Conservation (phyloP, 2,329 filamentous ascomycete species). For the Colletotrichum coccodes region DNA sequence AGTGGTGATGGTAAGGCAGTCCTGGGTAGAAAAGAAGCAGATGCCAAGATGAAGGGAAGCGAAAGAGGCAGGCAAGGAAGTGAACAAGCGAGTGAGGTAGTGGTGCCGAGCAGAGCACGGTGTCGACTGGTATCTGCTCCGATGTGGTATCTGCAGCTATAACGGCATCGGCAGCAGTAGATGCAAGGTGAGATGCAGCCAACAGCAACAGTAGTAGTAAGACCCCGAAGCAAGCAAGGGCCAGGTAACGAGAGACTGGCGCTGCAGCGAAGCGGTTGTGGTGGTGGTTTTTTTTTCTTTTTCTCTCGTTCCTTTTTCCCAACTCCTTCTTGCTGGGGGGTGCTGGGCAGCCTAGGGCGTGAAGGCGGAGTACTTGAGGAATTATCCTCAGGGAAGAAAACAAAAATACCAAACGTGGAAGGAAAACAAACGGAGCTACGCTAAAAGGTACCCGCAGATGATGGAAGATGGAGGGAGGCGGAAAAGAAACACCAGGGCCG, state of each 20-base stretch:
- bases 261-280: conserved; percentile 26
- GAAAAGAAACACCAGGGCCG: background rate
- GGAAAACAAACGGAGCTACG: conserved; percentile 19
- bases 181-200: background rate
- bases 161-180: conserved; percentile 15
- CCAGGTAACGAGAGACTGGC: conserved; percentile 20
- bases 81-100: conserved; percentile 7
- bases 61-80: conserved; percentile 15
- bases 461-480: background rate
- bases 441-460: background rate
- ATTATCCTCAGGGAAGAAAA: background rate
- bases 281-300: background rate
- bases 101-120: conserved; percentile 17
- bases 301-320: too few species aligned
- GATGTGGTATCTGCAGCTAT: conserved; percentile 22
- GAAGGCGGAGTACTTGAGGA: background rate
- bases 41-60: conserved; percentile 23
- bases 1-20: conserved; percentile 19
- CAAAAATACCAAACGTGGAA: background rate
- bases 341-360: conserved; percentile 7
- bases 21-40: conserved; percentile 25
- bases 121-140: background rate
- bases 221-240: conserved; percentile 21
- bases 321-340: conserved; percentile 14
- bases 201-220: background rate